These are phyloP conservation scores for Styphnolobium japonicum DNA, from an alignment of 306 rosid genomes.

Conservation along the genomic window DNA sequence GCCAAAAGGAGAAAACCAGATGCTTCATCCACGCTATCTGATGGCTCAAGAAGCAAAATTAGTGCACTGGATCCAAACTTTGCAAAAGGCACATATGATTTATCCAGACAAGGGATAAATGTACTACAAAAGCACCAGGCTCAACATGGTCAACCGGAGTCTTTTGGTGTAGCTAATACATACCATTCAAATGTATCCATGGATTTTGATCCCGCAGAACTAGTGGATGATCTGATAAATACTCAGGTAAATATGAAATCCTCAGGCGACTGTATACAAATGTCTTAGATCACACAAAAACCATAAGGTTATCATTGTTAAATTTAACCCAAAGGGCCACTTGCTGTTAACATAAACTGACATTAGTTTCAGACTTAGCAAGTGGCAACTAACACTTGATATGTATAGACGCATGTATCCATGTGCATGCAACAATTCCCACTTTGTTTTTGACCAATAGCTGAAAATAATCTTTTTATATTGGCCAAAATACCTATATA, in stretches of 20 bases:
- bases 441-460: not conserved
- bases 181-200: constrained; percentile 14
- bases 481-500: not conserved
- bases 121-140: constrained; percentile 21
- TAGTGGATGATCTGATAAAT: not conserved
- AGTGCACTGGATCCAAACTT: constrained; percentile 80
- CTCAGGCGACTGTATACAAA: not conserved
- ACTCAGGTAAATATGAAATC: constrained; percentile 35
- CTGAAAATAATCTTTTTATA: not conserved
- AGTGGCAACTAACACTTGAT: not conserved
- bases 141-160: constrained; percentile 14
- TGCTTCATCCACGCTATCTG: constrained; percentile 67
- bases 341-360: not conserved
- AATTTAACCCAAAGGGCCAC: not conserved
- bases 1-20: constrained; percentile 61
- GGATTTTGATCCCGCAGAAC: constrained; percentile 34
- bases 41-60: constrained; percentile 78
- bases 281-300: not conserved
- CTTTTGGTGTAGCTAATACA: constrained; percentile 39
- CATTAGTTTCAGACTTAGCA: not conserved
- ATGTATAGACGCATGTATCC: not conserved
- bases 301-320: not conserved
- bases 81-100: constrained; percentile 57
- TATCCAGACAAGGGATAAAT: constrained; percentile 28
- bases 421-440: not conserved